Base-by-base conservation (phyloP, 2,329 filamentous ascomycete species). In the Cladosporium sphaerospermum region DNA sequence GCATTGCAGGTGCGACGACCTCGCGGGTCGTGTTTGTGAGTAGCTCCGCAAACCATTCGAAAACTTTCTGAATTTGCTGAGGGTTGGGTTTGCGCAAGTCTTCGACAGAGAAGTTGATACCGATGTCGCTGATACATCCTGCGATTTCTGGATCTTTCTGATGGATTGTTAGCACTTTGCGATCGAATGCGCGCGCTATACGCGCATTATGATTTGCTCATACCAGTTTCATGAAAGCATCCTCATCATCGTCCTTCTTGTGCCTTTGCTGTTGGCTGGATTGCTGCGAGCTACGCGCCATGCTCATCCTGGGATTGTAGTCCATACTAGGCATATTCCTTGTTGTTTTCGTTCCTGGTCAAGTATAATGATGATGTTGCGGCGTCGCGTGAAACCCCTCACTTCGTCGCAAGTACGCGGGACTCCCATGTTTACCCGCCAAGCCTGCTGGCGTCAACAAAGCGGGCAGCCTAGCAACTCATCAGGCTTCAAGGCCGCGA, bases 101-200 rank as follows among this genome's bases (percentile, higher is more conserved):
- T 56, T 86, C 82, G 14, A 91, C 78, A 34, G 83, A 87, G 71
- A 97, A 96, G 28, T 83, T 84, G 64, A 97, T 91, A 55, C 92
- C 92, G 64, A 97, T 96, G 69, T 97, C 93, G 65, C 86, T 93
- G 74, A 99, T 96, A 71, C 93, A 99, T 68, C 88, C 90, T 62
- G 92, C 92, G 57, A 99, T 96, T 70, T 99, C 93, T 57, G 76
- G 73, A 59, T 84, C 81, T 45, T 80, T 76, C 81, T 85, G 48
- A 9, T 19, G n/a, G 4, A 4, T 16, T 31, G 47, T 60, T 32
- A 57, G 52, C 19, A 54, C n/a, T n/a, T 39, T 32, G 4, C 11
- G 47, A 19, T 54, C 43, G 23, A 28, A 28, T 28, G 23, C 8
- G 8, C 36, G 8, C 36, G n/a, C n/a, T 39, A 9, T 39, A 5